Evolutionary conservation across 106 monocot genomes (phyloP).

Genomic region (Chionographis japonica): DNA sequence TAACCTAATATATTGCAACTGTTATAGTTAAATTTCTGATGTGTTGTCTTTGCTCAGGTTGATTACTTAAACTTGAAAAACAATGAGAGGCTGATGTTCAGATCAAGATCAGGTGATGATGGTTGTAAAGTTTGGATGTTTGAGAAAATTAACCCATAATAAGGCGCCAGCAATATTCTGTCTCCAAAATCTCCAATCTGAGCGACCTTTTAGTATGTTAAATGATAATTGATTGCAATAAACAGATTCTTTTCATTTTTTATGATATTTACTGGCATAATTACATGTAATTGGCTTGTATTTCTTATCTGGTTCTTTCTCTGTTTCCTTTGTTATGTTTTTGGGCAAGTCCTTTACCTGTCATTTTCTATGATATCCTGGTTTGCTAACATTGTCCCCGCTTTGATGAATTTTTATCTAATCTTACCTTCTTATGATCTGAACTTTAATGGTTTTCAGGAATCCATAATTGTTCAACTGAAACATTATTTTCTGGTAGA

Average conservation of each 20-base stretch:
- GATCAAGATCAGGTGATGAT: slow-evolving; percentile 15
- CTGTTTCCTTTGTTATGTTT: too few species aligned
- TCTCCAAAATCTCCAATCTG: not conserved
- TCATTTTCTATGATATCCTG: too few species aligned
- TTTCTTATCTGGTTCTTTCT: too few species aligned
- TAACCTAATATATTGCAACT: not conserved
- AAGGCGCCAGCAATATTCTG: not conserved
- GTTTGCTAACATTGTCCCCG: too few species aligned
- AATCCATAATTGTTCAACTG: too few species aligned
- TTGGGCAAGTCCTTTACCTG: too few species aligned
- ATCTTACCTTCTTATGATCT: too few species aligned
- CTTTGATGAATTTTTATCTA: too few species aligned
- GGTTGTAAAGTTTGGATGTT: slow-evolving; percentile 42
- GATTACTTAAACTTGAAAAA: slow-evolving; percentile 89
- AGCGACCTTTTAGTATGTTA: not conserved
- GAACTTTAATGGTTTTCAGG: too few species aligned
- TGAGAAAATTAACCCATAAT: slow-evolving; percentile 53
- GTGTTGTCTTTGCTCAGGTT: slow-evolving; percentile 36
- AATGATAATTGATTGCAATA: not conserved
- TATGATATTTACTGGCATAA: not conserved
- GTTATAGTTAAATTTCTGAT: not conserved
- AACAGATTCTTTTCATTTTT: not conserved
- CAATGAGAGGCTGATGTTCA: slow-evolving; percentile 68
- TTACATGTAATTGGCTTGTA: too few species aligned
- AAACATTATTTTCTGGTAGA: too few species aligned